These are phyloP conservation scores for Naganishia kalamii DNA, from an alignment of 768 basidiomycete species.

Conservation along the genomic window DNA sequence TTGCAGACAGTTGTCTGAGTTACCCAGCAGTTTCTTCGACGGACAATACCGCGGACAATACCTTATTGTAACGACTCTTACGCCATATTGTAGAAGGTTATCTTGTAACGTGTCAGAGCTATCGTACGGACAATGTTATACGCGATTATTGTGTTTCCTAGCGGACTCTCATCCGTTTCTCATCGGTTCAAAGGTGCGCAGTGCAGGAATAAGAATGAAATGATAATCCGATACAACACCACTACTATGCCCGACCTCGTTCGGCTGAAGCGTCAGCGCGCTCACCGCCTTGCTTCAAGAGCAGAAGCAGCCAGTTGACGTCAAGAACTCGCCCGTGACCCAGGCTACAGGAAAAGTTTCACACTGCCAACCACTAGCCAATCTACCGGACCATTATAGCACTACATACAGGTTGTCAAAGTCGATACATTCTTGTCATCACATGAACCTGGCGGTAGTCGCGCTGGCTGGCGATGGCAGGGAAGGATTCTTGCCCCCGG, in stretches of 20 bases:
- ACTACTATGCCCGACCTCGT: no score
- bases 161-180: no score
- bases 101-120: not conserved
- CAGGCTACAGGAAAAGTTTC: no score
- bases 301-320: no score
- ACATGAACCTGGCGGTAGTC: conserved; percentile 1
- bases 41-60: no score
- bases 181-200: no score
- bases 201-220: no score
- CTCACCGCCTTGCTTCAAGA: no score
- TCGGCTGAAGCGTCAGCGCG: no score
- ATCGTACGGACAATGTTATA: not conserved
- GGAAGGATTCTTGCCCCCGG: not conserved
- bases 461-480: not conserved
- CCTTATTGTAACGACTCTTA: not conserved
- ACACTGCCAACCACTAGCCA: no score
- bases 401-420: not conserved
- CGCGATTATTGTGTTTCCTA: not conserved
- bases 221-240: no score
- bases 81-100: not conserved
- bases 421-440: not conserved
- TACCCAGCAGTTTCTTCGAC: not conserved
- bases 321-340: not conserved
- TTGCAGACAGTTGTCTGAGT: not conserved
- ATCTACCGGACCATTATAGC: conserved; percentile 5